Evolutionary conservation across 2,329 filamentous ascomycete species (phyloP).

Genomic region (Monilinia fructigena): DNA sequence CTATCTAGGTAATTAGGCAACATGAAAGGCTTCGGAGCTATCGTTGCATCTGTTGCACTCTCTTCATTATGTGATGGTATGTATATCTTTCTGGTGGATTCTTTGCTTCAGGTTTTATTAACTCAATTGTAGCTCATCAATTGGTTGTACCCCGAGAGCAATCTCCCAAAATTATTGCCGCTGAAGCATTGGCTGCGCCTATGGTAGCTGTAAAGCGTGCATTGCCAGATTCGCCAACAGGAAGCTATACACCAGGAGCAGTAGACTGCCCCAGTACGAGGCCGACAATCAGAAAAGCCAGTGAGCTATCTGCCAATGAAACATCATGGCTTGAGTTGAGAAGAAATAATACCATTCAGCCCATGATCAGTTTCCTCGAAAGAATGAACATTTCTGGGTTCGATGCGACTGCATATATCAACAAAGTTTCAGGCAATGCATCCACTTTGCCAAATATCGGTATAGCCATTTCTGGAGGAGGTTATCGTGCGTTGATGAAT

Average conservation of each 20-base stretch:
- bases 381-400: constrained; percentile 75
- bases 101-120: not conserved
- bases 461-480: constrained; percentile 78
- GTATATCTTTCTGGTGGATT: not conserved
- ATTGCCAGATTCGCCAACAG: constrained; percentile 44
- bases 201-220: constrained; percentile 33
- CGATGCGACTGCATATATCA: constrained; percentile 72
- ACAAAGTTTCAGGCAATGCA: constrained; percentile 54
- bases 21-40: constrained; percentile 17
- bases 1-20: constrained; percentile 2
- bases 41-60: constrained; percentile 9
- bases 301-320: constrained; percentile 65
- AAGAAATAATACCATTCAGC: constrained; percentile 68
- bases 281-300: constrained; percentile 66
- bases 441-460: constrained; percentile 65
- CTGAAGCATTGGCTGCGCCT: constrained; percentile 32
- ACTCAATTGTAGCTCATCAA: constrained; percentile 40
- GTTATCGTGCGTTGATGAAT: constrained; percentile 82
- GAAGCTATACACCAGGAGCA: constrained; percentile 68
- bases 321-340: constrained; percentile 70
- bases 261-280: constrained; percentile 68
- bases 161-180: constrained; percentile 31
- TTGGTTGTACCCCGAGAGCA: constrained; percentile 31
- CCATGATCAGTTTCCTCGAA: constrained; percentile 72
- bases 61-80: constrained; percentile 22